Conservation (phyloP, 2,329 filamentous ascomycete species). For the Alternaria sp. region DNA sequence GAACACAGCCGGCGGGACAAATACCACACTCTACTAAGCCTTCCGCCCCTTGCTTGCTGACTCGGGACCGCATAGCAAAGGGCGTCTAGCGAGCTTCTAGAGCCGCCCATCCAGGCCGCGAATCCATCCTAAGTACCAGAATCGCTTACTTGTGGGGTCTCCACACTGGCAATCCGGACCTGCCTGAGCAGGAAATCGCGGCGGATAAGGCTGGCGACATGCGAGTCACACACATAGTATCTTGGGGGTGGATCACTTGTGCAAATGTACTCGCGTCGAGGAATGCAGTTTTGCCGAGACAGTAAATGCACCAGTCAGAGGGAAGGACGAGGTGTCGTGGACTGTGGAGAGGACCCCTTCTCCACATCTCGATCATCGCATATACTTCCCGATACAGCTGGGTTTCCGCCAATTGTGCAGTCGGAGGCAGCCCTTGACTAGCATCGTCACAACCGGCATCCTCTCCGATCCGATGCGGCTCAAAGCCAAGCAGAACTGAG, state of each 20-base stretch:
- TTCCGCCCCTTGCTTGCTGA: constrained; percentile 23
- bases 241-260: not conserved
- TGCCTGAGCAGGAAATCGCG: constrained; percentile 11
- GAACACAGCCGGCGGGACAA: constrained; percentile 1
- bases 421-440: not conserved
- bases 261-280: not conserved
- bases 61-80: constrained; percentile 24
- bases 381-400: not conserved
- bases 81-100: constrained; percentile 32
- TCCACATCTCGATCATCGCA: constrained; percentile 5
- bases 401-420: not conserved
- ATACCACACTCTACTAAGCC: constrained; percentile 7
- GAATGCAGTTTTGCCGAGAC: constrained; percentile 4
- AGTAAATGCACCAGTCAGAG: constrained; percentile 14
- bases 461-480: constrained; percentile 14
- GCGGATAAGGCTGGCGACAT: constrained; percentile 12
- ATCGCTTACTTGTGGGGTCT: constrained; percentile 12
- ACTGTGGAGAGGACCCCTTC: constrained; percentile 6
- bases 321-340: constrained; percentile 1
- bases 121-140: constrained; percentile 11
- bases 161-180: constrained; percentile 11
- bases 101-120: constrained; percentile 13
- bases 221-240: constrained; percentile 5
- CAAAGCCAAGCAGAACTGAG: not conserved
- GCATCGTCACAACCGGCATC: constrained; percentile 1